Percentiles rank a stretch among this genome's conserved stretches.
Evolutionary conservation across 768 basidiomycete genomes (phyloP).

Genomic region (Leccinum boreale): DNA sequence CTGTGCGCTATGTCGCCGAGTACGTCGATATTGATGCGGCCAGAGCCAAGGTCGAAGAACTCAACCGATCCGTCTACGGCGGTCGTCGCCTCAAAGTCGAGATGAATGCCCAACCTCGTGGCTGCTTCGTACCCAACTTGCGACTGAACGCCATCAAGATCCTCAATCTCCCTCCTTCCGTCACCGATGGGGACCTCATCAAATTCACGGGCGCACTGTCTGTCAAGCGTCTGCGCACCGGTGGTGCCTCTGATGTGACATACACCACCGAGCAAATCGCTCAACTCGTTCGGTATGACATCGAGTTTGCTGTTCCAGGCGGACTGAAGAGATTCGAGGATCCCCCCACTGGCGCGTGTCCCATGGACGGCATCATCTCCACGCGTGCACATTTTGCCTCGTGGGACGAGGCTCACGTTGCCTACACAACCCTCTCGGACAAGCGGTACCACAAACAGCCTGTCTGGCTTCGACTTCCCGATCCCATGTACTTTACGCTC

Average conservation of each 20-base stretch:
- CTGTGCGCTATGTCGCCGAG: constrained; percentile 42
- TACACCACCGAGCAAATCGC: constrained; percentile 21
- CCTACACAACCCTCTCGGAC: constrained; percentile 35
- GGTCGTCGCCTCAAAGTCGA: constrained; percentile 47
- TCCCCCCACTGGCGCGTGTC: constrained; percentile 10
- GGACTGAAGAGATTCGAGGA: constrained; percentile 28
- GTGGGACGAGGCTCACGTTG: constrained; percentile 46
- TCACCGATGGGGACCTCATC: constrained; percentile 25
- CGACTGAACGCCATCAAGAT: constrained; percentile 40
- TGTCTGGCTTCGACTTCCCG: constrained; percentile 42
- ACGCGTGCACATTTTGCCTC: constrained; percentile 46
- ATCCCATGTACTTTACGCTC: constrained; percentile 50
- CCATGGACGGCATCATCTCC: constrained; percentile 31
- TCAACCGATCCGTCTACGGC: constrained; percentile 35
- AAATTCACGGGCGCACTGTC: constrained; percentile 29
- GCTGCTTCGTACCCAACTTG: constrained; percentile 25
- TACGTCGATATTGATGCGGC: constrained; percentile 31
- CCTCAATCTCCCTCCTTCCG: constrained; percentile 35
- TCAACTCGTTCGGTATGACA: constrained; percentile 22
- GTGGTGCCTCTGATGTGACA: constrained; percentile 18
- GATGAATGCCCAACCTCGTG: constrained; percentile 40
- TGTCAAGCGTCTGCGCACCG: constrained; percentile 25
- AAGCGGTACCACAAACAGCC: constrained; percentile 32
- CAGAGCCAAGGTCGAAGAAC: constrained; percentile 29
- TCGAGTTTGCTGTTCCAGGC: constrained; percentile 17